These are phyloP conservation scores for Marasmius oreades DNA, from an alignment of 1,284 basidiomycete genomes.

Conservation along the genomic window DNA sequence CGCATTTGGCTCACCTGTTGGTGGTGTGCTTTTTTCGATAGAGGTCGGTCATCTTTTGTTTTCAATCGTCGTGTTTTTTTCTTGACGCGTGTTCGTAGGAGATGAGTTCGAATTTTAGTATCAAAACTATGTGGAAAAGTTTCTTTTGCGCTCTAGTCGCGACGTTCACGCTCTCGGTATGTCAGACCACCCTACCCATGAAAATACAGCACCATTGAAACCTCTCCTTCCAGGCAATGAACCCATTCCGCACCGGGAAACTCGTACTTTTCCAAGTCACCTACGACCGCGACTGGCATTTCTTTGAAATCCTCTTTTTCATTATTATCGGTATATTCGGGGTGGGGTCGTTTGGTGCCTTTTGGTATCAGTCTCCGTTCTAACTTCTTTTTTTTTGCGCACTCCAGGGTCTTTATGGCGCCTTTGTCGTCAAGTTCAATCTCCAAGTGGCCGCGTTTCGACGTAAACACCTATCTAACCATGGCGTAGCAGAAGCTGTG, in stretches of 20 bases:
- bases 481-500: constrained; percentile 89
- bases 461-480: constrained; percentile 79
- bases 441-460: constrained; percentile 94
- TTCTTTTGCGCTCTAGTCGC: constrained; percentile 97
- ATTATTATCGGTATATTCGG: constrained; percentile 95
- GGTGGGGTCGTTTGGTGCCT: constrained; percentile 42
- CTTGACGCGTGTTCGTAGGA: constrained; percentile 51
- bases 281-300: constrained; percentile 98
- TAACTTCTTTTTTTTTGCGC: constrained; percentile 5
- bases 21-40: constrained; percentile 92
- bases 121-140: constrained; percentile 97
- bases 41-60: constrained; percentile 43
- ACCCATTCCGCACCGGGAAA: constrained; percentile 97
- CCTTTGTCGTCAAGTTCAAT: constrained; percentile 96
- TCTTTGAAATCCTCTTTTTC: constrained; percentile 98
- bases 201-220: no score
- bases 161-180: constrained; percentile 90
- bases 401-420: constrained; percentile 91
- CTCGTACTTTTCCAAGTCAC: constrained; percentile 98
- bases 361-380: neutral
- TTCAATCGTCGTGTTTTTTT: constrained; percentile 1
- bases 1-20: constrained; percentile 96
- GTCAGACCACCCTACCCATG: no score
- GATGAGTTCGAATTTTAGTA: constrained; percentile 97
- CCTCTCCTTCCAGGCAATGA: no score